Conservation (phyloP, 768 basidiomycete genomes). For the Chalciporus pseudorubinellus region DNA sequence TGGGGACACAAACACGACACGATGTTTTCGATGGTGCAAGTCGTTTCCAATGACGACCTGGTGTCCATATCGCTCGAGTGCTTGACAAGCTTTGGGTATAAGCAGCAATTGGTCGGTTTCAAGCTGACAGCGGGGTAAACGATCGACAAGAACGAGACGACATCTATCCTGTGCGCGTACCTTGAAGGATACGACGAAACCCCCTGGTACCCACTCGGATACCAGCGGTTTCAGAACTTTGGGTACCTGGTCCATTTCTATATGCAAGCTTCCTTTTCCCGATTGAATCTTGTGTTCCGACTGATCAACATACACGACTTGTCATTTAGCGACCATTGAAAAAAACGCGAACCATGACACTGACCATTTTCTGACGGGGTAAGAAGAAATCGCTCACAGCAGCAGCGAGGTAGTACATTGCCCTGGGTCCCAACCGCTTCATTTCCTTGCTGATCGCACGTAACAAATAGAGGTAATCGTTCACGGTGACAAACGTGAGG, state of each 20-base stretch:
- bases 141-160: background rate
- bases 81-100: conserved; percentile 85
- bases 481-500: conserved; percentile 88
- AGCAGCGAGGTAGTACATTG: conserved; percentile 95
- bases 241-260: conserved; percentile 99
- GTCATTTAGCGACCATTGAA: background rate
- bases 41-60: conserved; percentile 97
- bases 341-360: conserved; percentile 25
- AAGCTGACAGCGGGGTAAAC: conserved; percentile 50
- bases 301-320: conserved; percentile 38
- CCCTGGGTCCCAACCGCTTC: conserved; percentile 59
- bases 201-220: conserved; percentile 87
- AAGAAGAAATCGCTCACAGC: conserved; percentile 99
- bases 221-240: conserved; percentile 94
- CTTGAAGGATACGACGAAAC: conserved; percentile 97
- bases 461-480: conserved; percentile 94
- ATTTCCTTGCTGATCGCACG: conserved; percentile 81
- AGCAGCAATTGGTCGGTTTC: conserved; percentile 86
- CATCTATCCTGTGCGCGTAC: conserved; percentile 38
- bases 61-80: conserved; percentile 92
- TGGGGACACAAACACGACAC: conserved; percentile 87
- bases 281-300: conserved; percentile 99
- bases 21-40: conserved; percentile 84
- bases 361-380: conserved; percentile 84
- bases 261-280: conserved; percentile 85